Evolutionary conservation across 495 filamentous ascomycete species (phyloP), one percentile per base, ranked within the genome.

Genomic region (Hypomontagnella submonticulosa): DNA sequence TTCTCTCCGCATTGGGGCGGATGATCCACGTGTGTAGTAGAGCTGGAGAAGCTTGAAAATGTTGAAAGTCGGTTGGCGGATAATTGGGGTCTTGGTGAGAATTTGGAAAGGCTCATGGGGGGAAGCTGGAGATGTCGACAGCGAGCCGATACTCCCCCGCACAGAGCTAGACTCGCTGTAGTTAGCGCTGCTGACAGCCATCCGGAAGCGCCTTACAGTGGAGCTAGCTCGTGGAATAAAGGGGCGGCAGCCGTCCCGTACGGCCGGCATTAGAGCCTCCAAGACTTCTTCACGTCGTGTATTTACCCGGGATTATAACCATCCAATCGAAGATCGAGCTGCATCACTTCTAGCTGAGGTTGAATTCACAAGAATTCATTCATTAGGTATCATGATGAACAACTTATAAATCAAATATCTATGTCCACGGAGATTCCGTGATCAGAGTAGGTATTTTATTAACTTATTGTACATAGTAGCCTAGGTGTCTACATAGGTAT

Each of bases 1-100:
- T 16, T 37, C 34, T 41, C 59, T 63, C 59, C 54, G 54, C 59
- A 68, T 68, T 59, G 43, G 54, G 42, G 54, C 54, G 4, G n/a
- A 44, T 2, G 38, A 58, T 42, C 53, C 37, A 55, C 8, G 32
- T 20, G 8, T 27, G 15, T 32, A 42, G 38, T 16, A 42, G 41
- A 62, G 34, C 19, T 59, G 19, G 37, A 18, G 48, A 53, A 54
- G 32, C 20, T 49, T 13, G 13, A 58, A 27, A 42, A 51, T 43
- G 52, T 19, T 43, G 37, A 50, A 36, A 40, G 20, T 52, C 40
- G 50, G 55, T 61, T 69, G 48, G 55, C 51, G 66, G 66, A 61
- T 69, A 64, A 63, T 69, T 58, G 56, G 27, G 44, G 40, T 13
- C 9, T 43, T 15, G 7, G 12, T 56, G 9, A 10, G 42, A 44